Evolutionary conservation across 768 basidiomycete species (phyloP).

Genomic region (Coprinopsis marcescibilis): DNA sequence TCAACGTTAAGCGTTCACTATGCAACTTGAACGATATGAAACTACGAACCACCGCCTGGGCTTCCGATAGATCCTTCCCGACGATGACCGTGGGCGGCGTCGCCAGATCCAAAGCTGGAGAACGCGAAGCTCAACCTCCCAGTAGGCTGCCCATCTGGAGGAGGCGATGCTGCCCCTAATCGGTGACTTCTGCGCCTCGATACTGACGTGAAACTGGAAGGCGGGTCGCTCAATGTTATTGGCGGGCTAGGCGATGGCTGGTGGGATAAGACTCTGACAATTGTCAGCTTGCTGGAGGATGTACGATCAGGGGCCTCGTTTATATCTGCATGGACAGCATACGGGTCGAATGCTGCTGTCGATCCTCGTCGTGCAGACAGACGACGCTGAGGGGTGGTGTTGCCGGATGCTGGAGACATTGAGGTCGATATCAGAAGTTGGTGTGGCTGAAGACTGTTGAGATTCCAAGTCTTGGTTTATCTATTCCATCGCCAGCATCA

Average conservation of each 20-base stretch:
- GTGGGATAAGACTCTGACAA: conserved; percentile 54
- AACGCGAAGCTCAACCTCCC: conserved; percentile 16
- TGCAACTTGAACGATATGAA: conserved; percentile 50
- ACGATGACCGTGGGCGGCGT: neutral
- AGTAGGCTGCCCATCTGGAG: conserved; percentile 17
- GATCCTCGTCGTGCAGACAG: conserved; percentile 64
- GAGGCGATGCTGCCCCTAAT: conserved; percentile 16
- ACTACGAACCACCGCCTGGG: conserved; percentile 17
- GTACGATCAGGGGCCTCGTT: conserved; percentile 50
- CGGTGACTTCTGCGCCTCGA: conserved; percentile 19
- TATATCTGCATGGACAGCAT: conserved; percentile 45
- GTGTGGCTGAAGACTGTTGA: too few relatives aligned
- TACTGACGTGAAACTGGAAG: conserved; percentile 19
- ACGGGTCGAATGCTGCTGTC: conserved; percentile 62
- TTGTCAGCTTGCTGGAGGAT: conserved; percentile 62
- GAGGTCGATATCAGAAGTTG: too few relatives aligned
- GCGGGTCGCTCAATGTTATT: conserved; percentile 28
- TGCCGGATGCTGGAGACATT: conserved; percentile 9
- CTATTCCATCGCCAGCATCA: neutral
- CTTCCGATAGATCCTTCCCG: conserved; percentile 3
- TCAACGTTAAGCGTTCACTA: conserved; percentile 1
- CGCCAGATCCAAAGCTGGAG: conserved; percentile 6
- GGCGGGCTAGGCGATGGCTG: conserved; percentile 22
- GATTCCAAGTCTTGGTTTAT: neutral
- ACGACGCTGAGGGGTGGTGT: conserved; percentile 19